These are phyloP conservation scores for Vaccinium vitisidaea DNA, from an alignment of 148 eudicot species.

Conservation along the genomic window DNA sequence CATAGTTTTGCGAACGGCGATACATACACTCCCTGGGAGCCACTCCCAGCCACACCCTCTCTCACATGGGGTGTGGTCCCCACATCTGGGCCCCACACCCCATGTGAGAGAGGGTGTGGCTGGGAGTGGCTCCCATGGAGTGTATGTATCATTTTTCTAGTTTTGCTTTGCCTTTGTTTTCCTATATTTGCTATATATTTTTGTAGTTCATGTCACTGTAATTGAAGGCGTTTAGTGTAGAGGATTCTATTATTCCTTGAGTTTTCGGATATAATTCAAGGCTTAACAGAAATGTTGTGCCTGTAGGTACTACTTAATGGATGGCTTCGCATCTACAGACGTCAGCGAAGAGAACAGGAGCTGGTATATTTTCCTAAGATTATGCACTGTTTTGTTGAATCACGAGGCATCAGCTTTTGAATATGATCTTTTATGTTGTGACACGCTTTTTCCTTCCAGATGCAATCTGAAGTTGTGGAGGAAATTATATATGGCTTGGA, in stretches of 20 bases:
- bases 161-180: not conserved
- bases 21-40: no score
- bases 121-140: no score
- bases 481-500: constrained; percentile 93
- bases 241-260: not conserved
- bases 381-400: not conserved
- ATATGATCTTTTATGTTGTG: constrained; percentile 9
- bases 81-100: no score
- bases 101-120: no score
- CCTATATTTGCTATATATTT: not conserved
- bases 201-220: not conserved
- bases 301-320: constrained; percentile 81
- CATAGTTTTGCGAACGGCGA: not conserved
- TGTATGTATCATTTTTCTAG: no score
- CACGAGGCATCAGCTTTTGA: constrained; percentile 4
- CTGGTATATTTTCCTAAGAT: constrained; percentile 48
- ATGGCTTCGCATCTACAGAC: constrained; percentile 90
- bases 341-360: constrained; percentile 93
- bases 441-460: constrained; percentile 41
- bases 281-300: not conserved
- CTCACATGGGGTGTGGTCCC: no score
- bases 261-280: not conserved
- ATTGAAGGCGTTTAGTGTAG: not conserved
- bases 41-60: no score
- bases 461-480: constrained; percentile 96